These are phyloP conservation scores for Pseudozyma hubeiensis DNA, from an alignment of 1,284 basidiomycete genomes.

Conservation along the genomic window DNA sequence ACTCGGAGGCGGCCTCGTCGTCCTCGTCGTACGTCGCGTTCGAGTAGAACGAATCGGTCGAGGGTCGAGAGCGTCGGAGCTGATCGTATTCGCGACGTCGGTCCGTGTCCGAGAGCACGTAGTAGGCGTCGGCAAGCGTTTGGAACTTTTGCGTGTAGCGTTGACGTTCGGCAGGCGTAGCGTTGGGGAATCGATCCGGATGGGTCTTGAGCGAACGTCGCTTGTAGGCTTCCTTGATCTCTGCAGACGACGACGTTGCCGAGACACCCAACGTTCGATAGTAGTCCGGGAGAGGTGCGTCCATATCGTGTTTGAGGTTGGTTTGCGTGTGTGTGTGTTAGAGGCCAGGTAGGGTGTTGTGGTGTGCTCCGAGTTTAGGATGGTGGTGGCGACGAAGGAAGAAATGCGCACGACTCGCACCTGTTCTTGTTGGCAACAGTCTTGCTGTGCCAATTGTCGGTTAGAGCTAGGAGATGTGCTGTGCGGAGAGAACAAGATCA, in stretches of 20 bases:
- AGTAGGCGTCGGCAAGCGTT: constrained; percentile 92
- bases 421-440: no score
- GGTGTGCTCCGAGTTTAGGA: no score
- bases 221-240: constrained; percentile 84
- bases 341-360: no score
- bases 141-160: constrained; percentile 71
- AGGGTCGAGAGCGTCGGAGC: constrained; percentile 35
- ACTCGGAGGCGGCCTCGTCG: constrained; percentile 32
- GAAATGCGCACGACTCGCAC: no score
- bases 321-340: no score
- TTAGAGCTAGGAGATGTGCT: background rate
- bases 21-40: constrained; percentile 19
- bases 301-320: constrained; percentile 11
- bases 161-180: constrained; percentile 78
- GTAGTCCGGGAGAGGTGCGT: constrained; percentile 59
- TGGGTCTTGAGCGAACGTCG: constrained; percentile 82
- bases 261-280: constrained; percentile 70
- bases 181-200: constrained; percentile 86
- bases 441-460: no score
- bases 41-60: constrained; percentile 23
- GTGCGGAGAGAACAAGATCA: background rate
- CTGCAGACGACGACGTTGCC: constrained; percentile 76
- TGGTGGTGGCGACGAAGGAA: no score
- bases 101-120: constrained; percentile 83
- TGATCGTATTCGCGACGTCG: constrained; percentile 80